A percentile compares a stretch with the other conserved stretches of the same genome.
Conservation (phyloP, 495 filamentous ascomycete species). For the Hypoxylon cercidicola region DNA sequence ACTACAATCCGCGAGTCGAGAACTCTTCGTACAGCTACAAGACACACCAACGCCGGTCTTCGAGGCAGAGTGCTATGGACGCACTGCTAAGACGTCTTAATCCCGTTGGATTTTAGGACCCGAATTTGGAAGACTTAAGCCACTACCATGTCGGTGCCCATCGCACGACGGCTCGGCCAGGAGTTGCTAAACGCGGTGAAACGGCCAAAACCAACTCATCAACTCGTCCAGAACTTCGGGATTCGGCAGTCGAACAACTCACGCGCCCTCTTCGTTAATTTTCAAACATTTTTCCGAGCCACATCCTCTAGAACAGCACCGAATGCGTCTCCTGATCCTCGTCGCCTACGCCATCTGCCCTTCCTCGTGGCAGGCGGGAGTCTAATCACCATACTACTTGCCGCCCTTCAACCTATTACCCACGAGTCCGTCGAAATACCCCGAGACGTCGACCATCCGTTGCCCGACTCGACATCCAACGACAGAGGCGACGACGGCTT, state of each 20-base stretch:
- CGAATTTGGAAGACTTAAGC: not conserved
- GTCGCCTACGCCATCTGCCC: slow-evolving; percentile 33
- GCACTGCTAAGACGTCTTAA: not conserved
- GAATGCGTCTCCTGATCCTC: slow-evolving; percentile 8
- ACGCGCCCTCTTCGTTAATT: slow-evolving; percentile 3
- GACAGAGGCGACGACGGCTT: slow-evolving; percentile 49
- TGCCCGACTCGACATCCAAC: slow-evolving; percentile 19
- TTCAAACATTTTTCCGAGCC: slow-evolving; percentile 19
- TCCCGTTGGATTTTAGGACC: slow-evolving; percentile 11
- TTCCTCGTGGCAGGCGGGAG: slow-evolving; percentile 41
- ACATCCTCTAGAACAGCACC: slow-evolving; percentile 21
- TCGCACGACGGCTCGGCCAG: slow-evolving; percentile 19
- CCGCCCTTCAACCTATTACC: slow-evolving; percentile 38
- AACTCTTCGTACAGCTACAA: slow-evolving; percentile 7
- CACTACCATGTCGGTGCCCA: slow-evolving; percentile 31
- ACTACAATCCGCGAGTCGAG: slow-evolving; percentile 7
- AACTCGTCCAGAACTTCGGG: slow-evolving; percentile 10
- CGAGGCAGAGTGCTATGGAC: slow-evolving; percentile 29
- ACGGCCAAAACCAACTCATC: slow-evolving; percentile 9
- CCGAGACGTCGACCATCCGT: slow-evolving; percentile 9
- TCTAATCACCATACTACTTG: slow-evolving; percentile 38
- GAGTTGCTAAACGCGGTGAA: slow-evolving; percentile 17
- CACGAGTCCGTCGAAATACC: slow-evolving; percentile 30
- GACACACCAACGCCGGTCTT: not conserved
- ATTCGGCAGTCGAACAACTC: slow-evolving; percentile 1